Evolutionary conservation across 176 grass and related monocot genomes (phyloP).

Genomic region (Musa acuminata): DNA sequence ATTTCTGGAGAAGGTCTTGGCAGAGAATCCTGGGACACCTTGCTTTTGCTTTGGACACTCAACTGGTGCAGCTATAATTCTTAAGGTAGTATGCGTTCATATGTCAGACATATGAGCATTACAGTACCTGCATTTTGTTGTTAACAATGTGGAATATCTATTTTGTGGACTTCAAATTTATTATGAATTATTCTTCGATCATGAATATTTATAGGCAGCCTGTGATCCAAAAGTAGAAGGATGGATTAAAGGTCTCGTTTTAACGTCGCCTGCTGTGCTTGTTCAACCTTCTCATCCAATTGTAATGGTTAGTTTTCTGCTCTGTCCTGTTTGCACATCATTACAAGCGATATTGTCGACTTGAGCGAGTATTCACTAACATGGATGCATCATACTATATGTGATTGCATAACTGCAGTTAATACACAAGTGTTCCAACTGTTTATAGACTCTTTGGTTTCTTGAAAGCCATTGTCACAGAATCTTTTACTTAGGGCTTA

Average conservation of each 20-base stretch:
- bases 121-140: neutral
- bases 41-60: slow-evolving; percentile 26
- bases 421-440: too few relatives aligned
- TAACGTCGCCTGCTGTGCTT: slow-evolving; percentile 19
- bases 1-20: slow-evolving; percentile 16
- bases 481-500: too few relatives aligned
- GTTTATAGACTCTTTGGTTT: too few relatives aligned
- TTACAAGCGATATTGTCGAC: too few relatives aligned
- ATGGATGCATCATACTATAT: too few relatives aligned
- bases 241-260: slow-evolving; percentile 13
- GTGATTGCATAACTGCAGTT: too few relatives aligned
- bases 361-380: too few relatives aligned
- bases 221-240: slow-evolving; percentile 19
- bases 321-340: too few relatives aligned
- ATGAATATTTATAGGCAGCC: slow-evolving; percentile 10
- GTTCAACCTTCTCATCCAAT: slow-evolving; percentile 24
- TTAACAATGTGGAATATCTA: neutral
- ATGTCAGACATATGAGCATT: neutral
- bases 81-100: slow-evolving; percentile 12
- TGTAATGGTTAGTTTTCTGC: slow-evolving; percentile 5
- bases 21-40: slow-evolving; percentile 9
- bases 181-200: neutral
- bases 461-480: too few relatives aligned
- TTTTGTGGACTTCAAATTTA: neutral
- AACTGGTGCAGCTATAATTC: slow-evolving; percentile 23